phyloP scores from a whole-genome alignment of 108 stramenopile genomes.

The Cyclotella baltica region DNA sequence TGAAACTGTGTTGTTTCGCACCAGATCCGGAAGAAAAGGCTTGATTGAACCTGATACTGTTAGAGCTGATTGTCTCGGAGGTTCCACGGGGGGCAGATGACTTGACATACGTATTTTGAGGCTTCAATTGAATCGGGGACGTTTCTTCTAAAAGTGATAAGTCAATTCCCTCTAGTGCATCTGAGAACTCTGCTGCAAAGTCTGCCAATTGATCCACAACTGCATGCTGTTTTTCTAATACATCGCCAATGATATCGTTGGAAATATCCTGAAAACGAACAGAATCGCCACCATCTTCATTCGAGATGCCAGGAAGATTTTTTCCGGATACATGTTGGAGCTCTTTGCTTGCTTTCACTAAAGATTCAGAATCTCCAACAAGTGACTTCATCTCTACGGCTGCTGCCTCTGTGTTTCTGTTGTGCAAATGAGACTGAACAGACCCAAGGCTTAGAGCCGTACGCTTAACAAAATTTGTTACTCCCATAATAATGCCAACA shows the following conservation, averaged over 20 bases:
- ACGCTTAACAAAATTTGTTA: neutral
- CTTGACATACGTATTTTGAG: too few species aligned
- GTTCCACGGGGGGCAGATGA: too few species aligned
- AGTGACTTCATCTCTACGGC: neutral
- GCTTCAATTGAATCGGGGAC: too few species aligned
- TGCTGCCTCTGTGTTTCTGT: neutral
- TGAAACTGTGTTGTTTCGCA: neutral
- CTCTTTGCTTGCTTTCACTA: neutral
- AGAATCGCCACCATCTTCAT: neutral
- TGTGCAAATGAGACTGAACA: neutral
- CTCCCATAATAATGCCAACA: neutral
- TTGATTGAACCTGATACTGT: too few species aligned
- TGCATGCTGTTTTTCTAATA: neutral
- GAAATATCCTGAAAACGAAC: neutral
- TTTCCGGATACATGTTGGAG: neutral
- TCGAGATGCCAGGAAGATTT: neutral
- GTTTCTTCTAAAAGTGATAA: neutral
- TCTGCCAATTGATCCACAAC: neutral
- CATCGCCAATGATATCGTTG: neutral
- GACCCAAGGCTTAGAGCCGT: neutral
- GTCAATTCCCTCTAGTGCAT: neutral
- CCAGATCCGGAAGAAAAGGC: neutral
- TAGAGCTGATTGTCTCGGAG: too few species aligned
- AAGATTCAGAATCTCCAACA: neutral
- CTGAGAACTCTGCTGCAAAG: neutral